Conservation (phyloP, 1,139 yeast genomes). For the Yamadazyma sp. region DNA sequence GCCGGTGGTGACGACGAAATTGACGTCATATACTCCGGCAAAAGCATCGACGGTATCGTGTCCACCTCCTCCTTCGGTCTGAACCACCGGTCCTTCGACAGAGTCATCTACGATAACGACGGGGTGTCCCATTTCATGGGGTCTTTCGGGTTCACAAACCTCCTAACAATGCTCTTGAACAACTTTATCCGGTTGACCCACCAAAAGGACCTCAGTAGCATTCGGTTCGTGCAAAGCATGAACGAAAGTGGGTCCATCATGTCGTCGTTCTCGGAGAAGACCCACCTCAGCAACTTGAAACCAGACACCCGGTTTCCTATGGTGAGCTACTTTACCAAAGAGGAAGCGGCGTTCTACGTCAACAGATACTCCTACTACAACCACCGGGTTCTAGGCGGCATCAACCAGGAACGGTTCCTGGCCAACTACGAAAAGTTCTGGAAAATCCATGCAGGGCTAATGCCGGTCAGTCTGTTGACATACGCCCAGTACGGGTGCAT, state of each 20-base stretch:
- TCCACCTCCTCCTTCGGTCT: constrained; percentile 8
- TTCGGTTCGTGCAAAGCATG: constrained; percentile 12
- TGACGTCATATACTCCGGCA: constrained; percentile 12
- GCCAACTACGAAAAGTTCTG: constrained; percentile 13
- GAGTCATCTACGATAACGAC: constrained; percentile 16
- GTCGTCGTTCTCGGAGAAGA: constrained; percentile 10
- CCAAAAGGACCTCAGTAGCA: constrained; percentile 7
- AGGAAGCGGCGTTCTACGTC: constrained; percentile 14
- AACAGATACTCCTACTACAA: constrained; percentile 5
- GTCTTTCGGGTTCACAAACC: constrained; percentile 13
- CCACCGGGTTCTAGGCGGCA: constrained; percentile 17
- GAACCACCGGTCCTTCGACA: constrained; percentile 10
- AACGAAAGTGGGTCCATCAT: constrained; percentile 13
- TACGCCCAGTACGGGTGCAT: constrained; percentile 12
- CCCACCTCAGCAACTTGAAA: constrained; percentile 3
- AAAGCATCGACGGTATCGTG: constrained; percentile 11
- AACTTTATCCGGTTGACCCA: constrained; percentile 11
- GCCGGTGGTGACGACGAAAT: neutral
- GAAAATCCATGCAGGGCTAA: constrained; percentile 26
- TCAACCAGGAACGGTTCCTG: constrained; percentile 29
- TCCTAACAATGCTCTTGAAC: constrained; percentile 11
- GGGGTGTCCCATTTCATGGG: constrained; percentile 19
- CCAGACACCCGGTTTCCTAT: constrained; percentile 10
- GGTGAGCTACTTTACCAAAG: constrained; percentile 26
- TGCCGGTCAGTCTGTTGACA: constrained; percentile 6